These are phyloP conservation scores for Thraustochytrium aureum DNA, from an alignment of 352 stramenopile genomes.

Conservation along the genomic window DNA sequence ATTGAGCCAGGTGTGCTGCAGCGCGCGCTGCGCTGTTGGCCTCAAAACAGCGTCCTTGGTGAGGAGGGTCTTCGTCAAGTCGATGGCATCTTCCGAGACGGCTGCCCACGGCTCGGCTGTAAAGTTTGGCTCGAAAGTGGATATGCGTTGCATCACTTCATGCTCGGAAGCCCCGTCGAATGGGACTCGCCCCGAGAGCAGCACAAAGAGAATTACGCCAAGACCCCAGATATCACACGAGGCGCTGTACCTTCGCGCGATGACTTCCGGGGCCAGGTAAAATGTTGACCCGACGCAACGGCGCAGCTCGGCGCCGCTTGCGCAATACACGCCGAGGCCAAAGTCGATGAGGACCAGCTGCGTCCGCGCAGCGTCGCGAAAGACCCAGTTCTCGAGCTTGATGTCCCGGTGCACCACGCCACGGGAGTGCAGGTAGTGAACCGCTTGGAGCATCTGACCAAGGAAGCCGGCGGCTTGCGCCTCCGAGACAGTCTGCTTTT, in stretches of 20 bases:
- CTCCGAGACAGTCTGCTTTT: not conserved
- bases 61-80: constrained; percentile 18
- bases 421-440: constrained; percentile 4
- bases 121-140: constrained; percentile 25
- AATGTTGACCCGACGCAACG: constrained; percentile 29
- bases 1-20: constrained; percentile 33
- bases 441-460: constrained; percentile 1
- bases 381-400: constrained; percentile 50
- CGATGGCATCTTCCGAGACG: not conserved
- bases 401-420: constrained; percentile 45
- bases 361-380: constrained; percentile 31
- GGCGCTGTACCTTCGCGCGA: constrained; percentile 80
- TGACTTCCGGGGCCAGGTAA: constrained; percentile 62
- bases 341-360: constrained; percentile 46
- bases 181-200: constrained; percentile 81
- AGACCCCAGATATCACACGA: constrained; percentile 85
- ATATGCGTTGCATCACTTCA: constrained; percentile 32
- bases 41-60: not conserved
- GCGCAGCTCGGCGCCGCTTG: not conserved
- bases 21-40: not conserved
- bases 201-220: constrained; percentile 84
- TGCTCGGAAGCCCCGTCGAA: constrained; percentile 71
- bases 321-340: constrained; percentile 12
- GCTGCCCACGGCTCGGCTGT: not conserved
- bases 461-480: not conserved